Evolutionary conservation across 148 eudicot species (phyloP).

Genomic region (Amaranthus hypochondriacus): DNA sequence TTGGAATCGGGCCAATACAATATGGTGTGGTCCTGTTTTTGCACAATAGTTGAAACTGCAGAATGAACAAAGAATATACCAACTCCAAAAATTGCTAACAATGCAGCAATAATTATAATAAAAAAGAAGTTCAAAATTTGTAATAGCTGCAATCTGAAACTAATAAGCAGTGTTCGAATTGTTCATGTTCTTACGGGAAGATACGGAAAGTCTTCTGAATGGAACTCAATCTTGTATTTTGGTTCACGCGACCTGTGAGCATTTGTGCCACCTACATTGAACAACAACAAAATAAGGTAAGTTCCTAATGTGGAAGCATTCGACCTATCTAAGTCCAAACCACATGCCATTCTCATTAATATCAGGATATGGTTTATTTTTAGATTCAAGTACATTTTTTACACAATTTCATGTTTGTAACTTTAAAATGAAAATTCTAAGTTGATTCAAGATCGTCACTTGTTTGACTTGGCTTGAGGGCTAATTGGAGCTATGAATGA

Average conservation of each 20-base stretch:
- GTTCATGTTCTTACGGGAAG: constrained; percentile 54
- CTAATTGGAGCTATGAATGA: too few relatives aligned
- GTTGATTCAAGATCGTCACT: too few relatives aligned
- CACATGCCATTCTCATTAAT: too few relatives aligned
- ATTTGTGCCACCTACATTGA: constrained; percentile 48
- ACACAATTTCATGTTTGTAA: too few relatives aligned
- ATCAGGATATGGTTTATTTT: too few relatives aligned
- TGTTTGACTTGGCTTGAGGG: too few relatives aligned
- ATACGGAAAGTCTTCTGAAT: constrained; percentile 65
- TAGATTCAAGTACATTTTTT: too few relatives aligned
- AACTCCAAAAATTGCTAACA: background rate
- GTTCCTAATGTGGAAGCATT: background rate
- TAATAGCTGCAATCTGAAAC: constrained; percentile 1
- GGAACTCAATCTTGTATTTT: constrained; percentile 78
- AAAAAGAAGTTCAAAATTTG: background rate
- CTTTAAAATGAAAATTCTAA: too few relatives aligned
- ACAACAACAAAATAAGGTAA: constrained; percentile 2
- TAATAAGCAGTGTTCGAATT: background rate
- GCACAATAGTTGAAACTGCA: background rate
- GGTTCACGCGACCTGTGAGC: constrained; percentile 78
- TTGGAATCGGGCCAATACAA: too few relatives aligned
- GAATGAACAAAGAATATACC: background rate
- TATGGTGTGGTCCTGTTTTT: too few relatives aligned
- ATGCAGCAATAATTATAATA: background rate
- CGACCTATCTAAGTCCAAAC: background rate